Conservation (phyloP, 768 basidiomycete species). For the Xerocomus potaroensis region DNA sequence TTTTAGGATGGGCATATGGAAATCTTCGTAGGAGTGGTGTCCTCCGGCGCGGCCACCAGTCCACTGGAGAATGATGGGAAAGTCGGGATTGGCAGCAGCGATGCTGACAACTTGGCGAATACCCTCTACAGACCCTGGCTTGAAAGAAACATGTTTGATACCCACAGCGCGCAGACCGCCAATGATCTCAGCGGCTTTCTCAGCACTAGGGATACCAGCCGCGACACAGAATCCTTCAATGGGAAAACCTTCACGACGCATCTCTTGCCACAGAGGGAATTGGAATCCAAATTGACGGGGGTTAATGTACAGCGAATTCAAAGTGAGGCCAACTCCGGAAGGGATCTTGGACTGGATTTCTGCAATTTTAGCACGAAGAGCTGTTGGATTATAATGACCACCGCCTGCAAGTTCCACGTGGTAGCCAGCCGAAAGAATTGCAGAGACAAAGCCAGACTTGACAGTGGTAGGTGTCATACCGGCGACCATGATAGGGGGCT, state of each 20-base stretch:
- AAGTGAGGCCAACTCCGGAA: constrained; percentile 84
- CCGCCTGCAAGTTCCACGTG: constrained; percentile 98
- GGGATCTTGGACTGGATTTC: constrained; percentile 87
- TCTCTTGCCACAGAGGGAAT: constrained; percentile 95
- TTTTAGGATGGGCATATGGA: constrained; percentile 90
- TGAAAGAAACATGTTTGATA: constrained; percentile 96
- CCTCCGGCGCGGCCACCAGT: constrained; percentile 98
- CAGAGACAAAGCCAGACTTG: constrained; percentile 90
- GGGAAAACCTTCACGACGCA: constrained; percentile 92
- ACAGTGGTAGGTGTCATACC: constrained; percentile 99
- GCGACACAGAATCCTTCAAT: constrained; percentile 99
- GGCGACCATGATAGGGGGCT: constrained; percentile 98
- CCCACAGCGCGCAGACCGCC: constrained; percentile 74
- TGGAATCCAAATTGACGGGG: constrained; percentile 97
- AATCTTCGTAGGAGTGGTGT: constrained; percentile 97
- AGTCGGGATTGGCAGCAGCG: constrained; percentile 88
- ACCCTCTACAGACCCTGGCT: constrained; percentile 97
- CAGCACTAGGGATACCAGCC: constrained; percentile 93
- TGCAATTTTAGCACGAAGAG: constrained; percentile 85
- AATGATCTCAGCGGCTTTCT: constrained; percentile 97
- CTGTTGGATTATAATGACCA: constrained; percentile 90
- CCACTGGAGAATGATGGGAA: constrained; percentile 98
- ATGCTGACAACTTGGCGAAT: constrained; percentile 97
- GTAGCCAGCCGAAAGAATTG: constrained; percentile 88
- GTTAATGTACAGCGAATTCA: constrained; percentile 97